phyloP scores from a whole-genome alignment of 1,139 yeast genomes.

The Diutina pseudorugosa region DNA sequence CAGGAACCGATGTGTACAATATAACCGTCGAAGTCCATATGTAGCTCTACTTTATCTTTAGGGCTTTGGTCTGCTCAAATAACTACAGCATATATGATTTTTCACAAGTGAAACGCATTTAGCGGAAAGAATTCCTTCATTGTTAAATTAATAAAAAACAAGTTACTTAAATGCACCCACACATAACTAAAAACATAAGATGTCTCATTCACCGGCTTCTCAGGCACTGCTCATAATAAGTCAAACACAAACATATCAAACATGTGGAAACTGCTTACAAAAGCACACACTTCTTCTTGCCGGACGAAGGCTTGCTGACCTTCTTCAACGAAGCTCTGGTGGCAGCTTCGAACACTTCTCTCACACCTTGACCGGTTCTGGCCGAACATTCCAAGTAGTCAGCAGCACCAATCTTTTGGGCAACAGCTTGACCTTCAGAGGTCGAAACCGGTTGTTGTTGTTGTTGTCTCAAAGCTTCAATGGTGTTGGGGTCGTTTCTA shows the following conservation, averaged over 20 bases:
- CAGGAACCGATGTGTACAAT: too few relatives aligned
- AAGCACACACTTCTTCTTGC: conserved; percentile 43
- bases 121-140: not conserved
- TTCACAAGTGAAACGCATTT: not conserved
- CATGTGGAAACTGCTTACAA: conserved; percentile 23
- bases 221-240: not conserved
- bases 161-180: conserved; percentile 1
- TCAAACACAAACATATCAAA: not conserved
- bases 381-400: conserved; percentile 92
- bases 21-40: too few relatives aligned
- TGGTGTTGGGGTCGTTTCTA: conserved; percentile 70
- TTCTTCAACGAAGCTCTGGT: conserved; percentile 76
- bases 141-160: conserved; percentile 1
- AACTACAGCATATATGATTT: too few relatives aligned
- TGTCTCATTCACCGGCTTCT: not conserved
- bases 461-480: conserved; percentile 56
- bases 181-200: not conserved
- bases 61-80: too few relatives aligned
- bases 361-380: conserved; percentile 79
- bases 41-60: too few relatives aligned
- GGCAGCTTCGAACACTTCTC: conserved; percentile 86
- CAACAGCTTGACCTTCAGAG: conserved; percentile 74
- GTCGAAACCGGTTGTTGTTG: conserved; percentile 68
- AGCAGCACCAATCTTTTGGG: conserved; percentile 78
- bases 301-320: conserved; percentile 42